A percentile compares a stretch with the other conserved stretches of the same genome.
Conservation (phyloP, 441 rosid genomes). For the Geranium incanum region DNA sequence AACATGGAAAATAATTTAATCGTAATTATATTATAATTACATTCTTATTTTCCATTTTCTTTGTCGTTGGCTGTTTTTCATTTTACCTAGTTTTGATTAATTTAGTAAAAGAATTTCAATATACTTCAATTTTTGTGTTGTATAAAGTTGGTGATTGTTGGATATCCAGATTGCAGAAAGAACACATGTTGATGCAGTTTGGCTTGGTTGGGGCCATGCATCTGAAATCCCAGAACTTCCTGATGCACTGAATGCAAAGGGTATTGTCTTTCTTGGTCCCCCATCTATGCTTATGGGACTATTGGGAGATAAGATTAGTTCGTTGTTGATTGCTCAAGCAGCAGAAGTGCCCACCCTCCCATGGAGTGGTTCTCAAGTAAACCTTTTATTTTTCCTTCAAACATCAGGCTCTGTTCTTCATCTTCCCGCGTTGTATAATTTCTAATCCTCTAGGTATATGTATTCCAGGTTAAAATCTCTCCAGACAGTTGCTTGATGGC, state of each 20-base stretch:
- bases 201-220: slow-evolving; percentile 99
- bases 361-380: slow-evolving; percentile 99
- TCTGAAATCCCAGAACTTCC: slow-evolving; percentile 98
- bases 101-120: not conserved
- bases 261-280: slow-evolving; percentile 91
- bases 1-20: not conserved
- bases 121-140: not conserved
- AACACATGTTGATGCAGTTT: slow-evolving; percentile 97
- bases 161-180: slow-evolving; percentile 83
- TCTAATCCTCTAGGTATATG: slow-evolving; percentile 21
- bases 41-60: not conserved
- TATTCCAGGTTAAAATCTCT: slow-evolving; percentile 75
- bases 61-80: not conserved
- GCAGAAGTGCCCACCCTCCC: slow-evolving; percentile 98
- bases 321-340: slow-evolving; percentile 97
- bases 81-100: slow-evolving; percentile 10
- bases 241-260: slow-evolving; percentile 75
- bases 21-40: not conserved
- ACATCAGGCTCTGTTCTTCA: slow-evolving; percentile 3
- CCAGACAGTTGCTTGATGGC: slow-evolving; percentile 62
- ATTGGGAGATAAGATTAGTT: slow-evolving; percentile 96
- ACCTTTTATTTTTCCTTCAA: slow-evolving; percentile 16
- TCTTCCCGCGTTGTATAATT: slow-evolving; percentile 16
- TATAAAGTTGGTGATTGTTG: slow-evolving; percentile 19
- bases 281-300: slow-evolving; percentile 86